These are phyloP conservation scores for Pestalotiopsis sp. DNA, from an alignment of 2,329 filamentous ascomycete species.

Conservation along the genomic window DNA sequence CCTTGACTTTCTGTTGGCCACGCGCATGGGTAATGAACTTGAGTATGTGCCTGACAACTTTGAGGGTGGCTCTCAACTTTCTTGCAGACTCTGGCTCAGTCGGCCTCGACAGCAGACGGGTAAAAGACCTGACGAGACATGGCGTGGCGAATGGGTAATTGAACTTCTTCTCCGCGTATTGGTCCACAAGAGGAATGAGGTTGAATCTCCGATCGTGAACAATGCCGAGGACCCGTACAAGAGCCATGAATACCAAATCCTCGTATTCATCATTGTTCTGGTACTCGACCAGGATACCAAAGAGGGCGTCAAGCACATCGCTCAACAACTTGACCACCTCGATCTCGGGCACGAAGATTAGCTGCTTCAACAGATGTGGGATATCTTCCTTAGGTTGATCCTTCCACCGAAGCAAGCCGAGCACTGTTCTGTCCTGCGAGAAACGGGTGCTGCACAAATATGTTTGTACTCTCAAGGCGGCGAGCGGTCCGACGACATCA, in stretches of 20 bases:
- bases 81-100: constrained; percentile 82
- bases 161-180: constrained; percentile 86
- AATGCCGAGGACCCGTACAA: constrained; percentile 89
- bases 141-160: constrained; percentile 92
- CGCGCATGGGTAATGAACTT: constrained; percentile 93
- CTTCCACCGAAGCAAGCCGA: constrained; percentile 86
- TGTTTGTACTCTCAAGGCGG: constrained; percentile 77
- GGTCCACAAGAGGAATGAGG: constrained; percentile 84
- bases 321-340: constrained; percentile 94
- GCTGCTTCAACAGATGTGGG: constrained; percentile 73
- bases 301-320: constrained; percentile 88
- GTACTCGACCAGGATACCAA: constrained; percentile 88
- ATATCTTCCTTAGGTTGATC: constrained; percentile 74
- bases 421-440: constrained; percentile 85
- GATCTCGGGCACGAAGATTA: constrained; percentile 94
- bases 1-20: constrained; percentile 84
- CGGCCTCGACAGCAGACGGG: constrained; percentile 78
- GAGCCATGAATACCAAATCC: constrained; percentile 85
- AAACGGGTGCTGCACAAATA: constrained; percentile 94
- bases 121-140: constrained; percentile 85
- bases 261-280: constrained; percentile 92
- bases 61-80: constrained; percentile 87
- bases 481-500: constrained; percentile 79
- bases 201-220: constrained; percentile 95
- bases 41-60: constrained; percentile 89